Conservation (phyloP, 2,329 filamentous ascomycete species). For the Aspergillus fumigatus region DNA sequence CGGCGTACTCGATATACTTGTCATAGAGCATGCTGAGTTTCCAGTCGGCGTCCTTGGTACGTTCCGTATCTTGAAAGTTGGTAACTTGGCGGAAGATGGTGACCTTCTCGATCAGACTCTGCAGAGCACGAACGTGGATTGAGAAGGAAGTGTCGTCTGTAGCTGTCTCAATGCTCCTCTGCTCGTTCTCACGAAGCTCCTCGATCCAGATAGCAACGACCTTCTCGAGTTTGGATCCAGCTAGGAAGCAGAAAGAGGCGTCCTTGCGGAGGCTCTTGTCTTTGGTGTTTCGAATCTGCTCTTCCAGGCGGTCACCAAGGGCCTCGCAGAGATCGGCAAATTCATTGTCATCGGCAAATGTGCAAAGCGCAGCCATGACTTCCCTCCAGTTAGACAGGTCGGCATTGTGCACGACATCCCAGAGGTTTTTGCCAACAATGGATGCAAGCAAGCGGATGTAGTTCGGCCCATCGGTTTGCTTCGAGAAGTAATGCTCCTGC, state of each 20-base stretch:
- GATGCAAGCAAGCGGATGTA: conserved; percentile 87
- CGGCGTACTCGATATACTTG: conserved; percentile 95
- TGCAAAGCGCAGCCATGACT: conserved; percentile 91
- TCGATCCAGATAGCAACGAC: conserved; percentile 91
- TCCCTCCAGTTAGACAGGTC: conserved; percentile 94
- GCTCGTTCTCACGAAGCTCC: conserved; percentile 80
- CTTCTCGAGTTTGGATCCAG: conserved; percentile 95
- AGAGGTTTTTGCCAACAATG: conserved; percentile 92
- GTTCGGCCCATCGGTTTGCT: conserved; percentile 76
- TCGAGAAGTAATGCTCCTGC: conserved; percentile 82
- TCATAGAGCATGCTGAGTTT: conserved; percentile 84
- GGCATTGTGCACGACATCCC: conserved; percentile 97
- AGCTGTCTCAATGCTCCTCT: conserved; percentile 64
- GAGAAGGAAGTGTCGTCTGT: conserved; percentile 79
- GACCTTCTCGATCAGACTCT: conserved; percentile 97
- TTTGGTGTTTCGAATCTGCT: conserved; percentile 55
- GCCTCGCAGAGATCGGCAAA: conserved; percentile 95
- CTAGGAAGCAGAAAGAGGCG: conserved; percentile 93
- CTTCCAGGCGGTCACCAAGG: conserved; percentile 83
- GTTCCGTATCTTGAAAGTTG: conserved; percentile 80
- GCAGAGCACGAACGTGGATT: conserved; percentile 79
- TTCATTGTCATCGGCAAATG: conserved; percentile 83
- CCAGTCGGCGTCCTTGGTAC: conserved; percentile 70
- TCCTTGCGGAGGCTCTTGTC: conserved; percentile 66
- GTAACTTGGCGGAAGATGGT: conserved; percentile 93